phyloP scores from a whole-genome alignment of 2,329 filamentous ascomycete species.

The Aspergillus carbonarius region DNA sequence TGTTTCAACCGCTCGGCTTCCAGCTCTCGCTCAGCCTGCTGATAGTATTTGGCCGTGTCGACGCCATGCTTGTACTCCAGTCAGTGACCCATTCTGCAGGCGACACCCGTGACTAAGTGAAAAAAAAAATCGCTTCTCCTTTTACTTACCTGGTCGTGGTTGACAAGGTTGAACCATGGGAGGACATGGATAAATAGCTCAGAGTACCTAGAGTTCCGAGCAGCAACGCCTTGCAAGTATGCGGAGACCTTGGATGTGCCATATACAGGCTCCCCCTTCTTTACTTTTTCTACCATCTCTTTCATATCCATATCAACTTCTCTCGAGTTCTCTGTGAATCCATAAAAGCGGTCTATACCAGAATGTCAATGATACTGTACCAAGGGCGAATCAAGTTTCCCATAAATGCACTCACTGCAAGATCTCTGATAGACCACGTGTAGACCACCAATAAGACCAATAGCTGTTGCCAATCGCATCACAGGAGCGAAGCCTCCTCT shows the following conservation, averaged over 20 bases:
- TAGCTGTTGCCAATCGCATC: slow-evolving; percentile 72
- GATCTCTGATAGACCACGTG: slow-evolving; percentile 83
- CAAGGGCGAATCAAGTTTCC: background rate
- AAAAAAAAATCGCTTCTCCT: background rate
- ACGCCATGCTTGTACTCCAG: slow-evolving; percentile 70
- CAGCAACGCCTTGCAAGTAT: slow-evolving; percentile 91
- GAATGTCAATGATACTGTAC: slow-evolving; percentile 1
- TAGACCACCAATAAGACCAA: slow-evolving; percentile 77
- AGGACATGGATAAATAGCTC: slow-evolving; percentile 79
- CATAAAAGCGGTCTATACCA: slow-evolving; percentile 83
- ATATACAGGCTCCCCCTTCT: slow-evolving; percentile 86
- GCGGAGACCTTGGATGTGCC: slow-evolving; percentile 74
- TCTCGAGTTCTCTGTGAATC: slow-evolving; percentile 85
- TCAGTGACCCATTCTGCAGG: slow-evolving; percentile 15
- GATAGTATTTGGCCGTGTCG: slow-evolving; percentile 98
- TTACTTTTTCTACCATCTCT: slow-evolving; percentile 97
- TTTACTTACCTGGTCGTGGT: slow-evolving; percentile 68
- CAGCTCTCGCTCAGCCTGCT: slow-evolving; percentile 88
- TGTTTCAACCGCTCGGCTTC: slow-evolving; percentile 66
- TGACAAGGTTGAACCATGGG: slow-evolving; percentile 98
- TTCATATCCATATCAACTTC: slow-evolving; percentile 96
- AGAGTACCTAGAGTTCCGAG: slow-evolving; percentile 88
- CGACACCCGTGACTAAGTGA: background rate
- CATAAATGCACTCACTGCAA: slow-evolving; percentile 61
- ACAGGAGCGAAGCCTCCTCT: slow-evolving; percentile 78